These are phyloP conservation scores for Hortiboletus campestris DNA, from an alignment of 768 basidiomycete genomes.

Conservation along the genomic window DNA sequence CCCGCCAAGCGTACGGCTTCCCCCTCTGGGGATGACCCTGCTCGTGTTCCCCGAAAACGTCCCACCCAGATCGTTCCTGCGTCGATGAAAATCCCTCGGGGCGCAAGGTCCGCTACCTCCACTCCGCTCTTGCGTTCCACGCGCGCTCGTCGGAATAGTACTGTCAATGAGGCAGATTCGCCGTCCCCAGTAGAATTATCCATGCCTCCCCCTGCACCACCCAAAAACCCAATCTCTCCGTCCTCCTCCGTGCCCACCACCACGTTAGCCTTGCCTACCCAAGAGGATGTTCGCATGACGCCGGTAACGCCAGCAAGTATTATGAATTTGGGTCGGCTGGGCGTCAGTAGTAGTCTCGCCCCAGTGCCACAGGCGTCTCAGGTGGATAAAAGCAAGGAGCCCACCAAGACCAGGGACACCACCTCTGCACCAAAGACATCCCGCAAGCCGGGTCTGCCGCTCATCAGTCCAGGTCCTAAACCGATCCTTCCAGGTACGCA, in stretches of 20 bases:
- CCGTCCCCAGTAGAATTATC: constrained; percentile 86
- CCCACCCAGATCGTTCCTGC: constrained; percentile 40
- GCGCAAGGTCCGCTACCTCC: constrained; percentile 52
- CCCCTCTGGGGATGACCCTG: constrained; percentile 51
- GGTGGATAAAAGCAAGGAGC: constrained; percentile 29
- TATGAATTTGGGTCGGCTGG: constrained; percentile 79
- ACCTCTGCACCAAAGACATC: constrained; percentile 18
- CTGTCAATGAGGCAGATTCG: constrained; percentile 49
- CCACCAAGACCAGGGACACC: constrained; percentile 29
- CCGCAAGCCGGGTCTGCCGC: constrained; percentile 31
- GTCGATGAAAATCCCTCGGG: constrained; percentile 24
- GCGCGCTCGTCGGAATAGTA: constrained; percentile 43
- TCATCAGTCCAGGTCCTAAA: constrained; percentile 59
- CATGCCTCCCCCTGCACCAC: constrained; percentile 83
- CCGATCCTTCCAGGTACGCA: constrained; percentile 67
- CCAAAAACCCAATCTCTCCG: constrained; percentile 25
- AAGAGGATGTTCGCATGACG: constrained; percentile 39
- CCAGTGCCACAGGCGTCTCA: constrained; percentile 25
- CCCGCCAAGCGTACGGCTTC: constrained; percentile 54
- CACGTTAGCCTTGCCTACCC: constrained; percentile 4
- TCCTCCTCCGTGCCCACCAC: constrained; percentile 6
- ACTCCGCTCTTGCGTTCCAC: constrained; percentile 55
- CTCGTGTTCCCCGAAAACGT: constrained; percentile 50
- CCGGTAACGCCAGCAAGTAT: constrained; percentile 92
- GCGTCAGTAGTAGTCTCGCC: constrained; percentile 46